Percentiles rank a stretch among this genome's conserved stretches.
These are phyloP conservation scores for Penicillium lagena DNA, from an alignment of 495 filamentous ascomycete species.

Conservation along the genomic window DNA sequence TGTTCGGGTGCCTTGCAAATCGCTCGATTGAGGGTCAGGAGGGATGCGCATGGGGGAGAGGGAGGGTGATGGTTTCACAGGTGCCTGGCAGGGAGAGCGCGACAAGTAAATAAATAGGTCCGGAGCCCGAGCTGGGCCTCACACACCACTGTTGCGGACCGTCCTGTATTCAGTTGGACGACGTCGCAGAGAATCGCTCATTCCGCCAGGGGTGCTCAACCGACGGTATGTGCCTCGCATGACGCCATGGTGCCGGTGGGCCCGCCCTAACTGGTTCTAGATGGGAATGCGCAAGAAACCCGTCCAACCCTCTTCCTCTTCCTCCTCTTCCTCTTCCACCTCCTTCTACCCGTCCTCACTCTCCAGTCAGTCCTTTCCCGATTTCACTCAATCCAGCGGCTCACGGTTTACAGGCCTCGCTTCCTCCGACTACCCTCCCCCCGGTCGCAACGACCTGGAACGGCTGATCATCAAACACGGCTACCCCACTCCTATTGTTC, in stretches of 20 bases:
- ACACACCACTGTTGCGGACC: too few relatives aligned
- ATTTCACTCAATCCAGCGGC: slow-evolving; percentile 15
- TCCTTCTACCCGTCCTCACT: slow-evolving; percentile 30
- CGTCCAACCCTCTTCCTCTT: slow-evolving; percentile 14
- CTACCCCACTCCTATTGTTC: slow-evolving; percentile 55
- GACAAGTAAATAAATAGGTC: neutral
- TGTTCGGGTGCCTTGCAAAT: slow-evolving; percentile 14
- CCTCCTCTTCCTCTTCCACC: slow-evolving; percentile 21
- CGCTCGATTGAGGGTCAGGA: slow-evolving; percentile 10
- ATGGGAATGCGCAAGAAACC: slow-evolving; percentile 7
- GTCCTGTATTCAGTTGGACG: too few relatives aligned
- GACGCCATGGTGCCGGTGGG: too few relatives aligned
- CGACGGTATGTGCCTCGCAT: too few relatives aligned
- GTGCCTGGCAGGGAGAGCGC: slow-evolving; percentile 8
- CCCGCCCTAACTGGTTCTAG: too few relatives aligned
- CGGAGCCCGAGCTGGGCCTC: too few relatives aligned
- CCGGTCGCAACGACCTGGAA: slow-evolving; percentile 49
- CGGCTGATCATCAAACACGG: slow-evolving; percentile 49
- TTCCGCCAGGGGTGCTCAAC: too few relatives aligned
- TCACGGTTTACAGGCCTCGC: neutral
- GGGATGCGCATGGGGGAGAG: slow-evolving; percentile 15
- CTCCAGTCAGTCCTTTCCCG: slow-evolving; percentile 13
- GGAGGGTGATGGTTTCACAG: slow-evolving; percentile 11
- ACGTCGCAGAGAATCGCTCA: too few relatives aligned
- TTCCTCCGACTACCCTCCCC: too few relatives aligned